Evolutionary conservation across 345 rosid species (phyloP), one percentile per base, ranked within the genome.

Genomic region (Bruguiera parviflora): DNA sequence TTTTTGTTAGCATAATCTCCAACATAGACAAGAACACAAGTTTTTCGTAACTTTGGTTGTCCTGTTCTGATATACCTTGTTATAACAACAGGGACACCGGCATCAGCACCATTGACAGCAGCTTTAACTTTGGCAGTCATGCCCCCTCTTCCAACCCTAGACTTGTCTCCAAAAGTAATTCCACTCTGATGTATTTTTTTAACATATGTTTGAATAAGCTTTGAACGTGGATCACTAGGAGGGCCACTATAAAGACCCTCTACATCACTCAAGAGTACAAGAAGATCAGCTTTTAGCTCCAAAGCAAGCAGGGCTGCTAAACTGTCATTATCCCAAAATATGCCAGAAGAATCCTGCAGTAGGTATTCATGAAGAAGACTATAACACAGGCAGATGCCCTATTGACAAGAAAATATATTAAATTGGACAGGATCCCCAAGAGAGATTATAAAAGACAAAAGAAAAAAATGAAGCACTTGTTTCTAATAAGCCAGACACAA

Each of bases 301-400:
- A 96, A 63, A 31, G 99, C 99, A 63, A 96, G 76, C 63, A 96
- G 79, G 69, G 94, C 97, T 52, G 99, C 96, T 77, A 96, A 88
- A 81, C 99, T 96, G 77, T 96, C 99, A 78, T 96, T 96, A 69
- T 96, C 99, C 99, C 99, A 96, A 72, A 96, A 96, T 75, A 96
- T 96, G 61, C 99, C 99, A 70, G 96, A 88, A 25, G 96, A 87
- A 82, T 95, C 99, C 99, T 95, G 96, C 77, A 79, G 71, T 53
- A 32, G 63, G 57, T 32, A 53, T 31, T 27, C 63, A 33, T 15
- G 28, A 63, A 70, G 33, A 69, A 66, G 37, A 61, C 29, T 37
- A 46, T 49, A 46, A 58, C 39, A 58, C 16, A 43, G 46, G 56
- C 2, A 13, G 66, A 70, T 61, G 56, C 27, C 28, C 24, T 24